phyloP scores from a whole-genome alignment of 192 early-diverging fungal species.

The Oehlia diaphana region DNA sequence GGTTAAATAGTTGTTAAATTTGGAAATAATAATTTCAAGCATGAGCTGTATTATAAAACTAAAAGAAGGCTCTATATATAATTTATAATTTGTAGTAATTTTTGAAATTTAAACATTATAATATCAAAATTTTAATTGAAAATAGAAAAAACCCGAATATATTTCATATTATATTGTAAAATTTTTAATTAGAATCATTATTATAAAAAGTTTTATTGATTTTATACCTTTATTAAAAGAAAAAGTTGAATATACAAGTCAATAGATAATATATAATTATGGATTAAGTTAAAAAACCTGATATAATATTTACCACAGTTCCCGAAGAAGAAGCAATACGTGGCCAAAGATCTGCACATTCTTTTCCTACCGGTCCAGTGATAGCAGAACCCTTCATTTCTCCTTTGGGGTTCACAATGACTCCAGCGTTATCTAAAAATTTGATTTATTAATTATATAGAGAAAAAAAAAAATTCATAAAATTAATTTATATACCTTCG shows the following conservation, averaged over 20 bases:
- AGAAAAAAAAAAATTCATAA: background rate
- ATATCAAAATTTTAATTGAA: no score
- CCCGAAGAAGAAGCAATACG: conserved; percentile 94
- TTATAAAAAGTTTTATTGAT: background rate
- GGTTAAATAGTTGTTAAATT: background rate
- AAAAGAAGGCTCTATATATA: no score
- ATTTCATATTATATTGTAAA: no score
- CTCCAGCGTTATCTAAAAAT: conserved; percentile 95
- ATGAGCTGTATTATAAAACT: no score
- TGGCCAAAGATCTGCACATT: conserved; percentile 99
- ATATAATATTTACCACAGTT: conserved; percentile 61
- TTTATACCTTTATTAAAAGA: background rate
- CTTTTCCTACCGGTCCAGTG: conserved; percentile 99
- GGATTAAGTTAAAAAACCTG: background rate
- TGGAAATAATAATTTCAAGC: no score
- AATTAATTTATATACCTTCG: conserved; percentile 56
- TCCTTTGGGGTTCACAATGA: conserved; percentile 99
- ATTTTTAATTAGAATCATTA: no score
- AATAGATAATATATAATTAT: background rate
- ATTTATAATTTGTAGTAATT: no score
- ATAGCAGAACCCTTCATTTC: conserved; percentile 99
- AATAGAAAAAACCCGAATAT: no score
- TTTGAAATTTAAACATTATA: no score
- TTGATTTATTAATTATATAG: background rate
- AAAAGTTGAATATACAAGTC: background rate